Base-by-base conservation (phyloP, 2,329 filamentous ascomycete genomes). In the Diaporthe capsici region DNA sequence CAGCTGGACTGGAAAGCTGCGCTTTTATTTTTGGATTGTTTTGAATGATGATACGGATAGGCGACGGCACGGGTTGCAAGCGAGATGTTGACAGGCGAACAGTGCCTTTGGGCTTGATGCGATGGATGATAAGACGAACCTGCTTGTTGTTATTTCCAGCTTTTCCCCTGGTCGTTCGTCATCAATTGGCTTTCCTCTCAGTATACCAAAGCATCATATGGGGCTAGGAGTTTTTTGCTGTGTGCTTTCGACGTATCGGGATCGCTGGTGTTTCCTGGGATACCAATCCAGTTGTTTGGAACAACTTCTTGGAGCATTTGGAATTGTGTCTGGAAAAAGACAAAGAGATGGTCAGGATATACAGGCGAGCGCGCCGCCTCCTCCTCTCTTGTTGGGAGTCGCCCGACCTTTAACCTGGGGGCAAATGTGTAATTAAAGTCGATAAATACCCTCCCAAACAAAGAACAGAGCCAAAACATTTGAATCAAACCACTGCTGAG, bases 1-100 rank as follows among this genome's bases (percentile, higher is more conserved):
- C 76, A 76, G 76, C 76, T 77, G 74, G 61, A 53, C 76, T 77
- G 76, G 65, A 63, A 73, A 75, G 73, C 73, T 75, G 75, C 55
- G 72, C 73, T 75, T 75, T 37, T 34, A 17, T n/a, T 55, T 61
- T 73, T 61, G 31, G n/a, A 31, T 53, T 57, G n/a, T 68, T 67
- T 53, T 25, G 65, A 51, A 63, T 34, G 68, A 72, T 53, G 60
- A 71, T 51, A 72, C 57, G 63, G 58, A 58, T 39, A 44, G 55
- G 60, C 39, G 31, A 72, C 22, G 44, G 70, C 42, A 60, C 49
- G 17, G 47, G 47, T 42, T 55, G 58, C 58, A 65, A 53, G 49
- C 58, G 58, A 73, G 58, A 73, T 44, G 20, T 39, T 37, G n/a
- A 31, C 17, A 37, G 47, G 71, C 37, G 71, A 73, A 53, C 49